phyloP scores from a whole-genome alignment of 495 filamentous ascomycete genomes.

The Darksidea phi region DNA sequence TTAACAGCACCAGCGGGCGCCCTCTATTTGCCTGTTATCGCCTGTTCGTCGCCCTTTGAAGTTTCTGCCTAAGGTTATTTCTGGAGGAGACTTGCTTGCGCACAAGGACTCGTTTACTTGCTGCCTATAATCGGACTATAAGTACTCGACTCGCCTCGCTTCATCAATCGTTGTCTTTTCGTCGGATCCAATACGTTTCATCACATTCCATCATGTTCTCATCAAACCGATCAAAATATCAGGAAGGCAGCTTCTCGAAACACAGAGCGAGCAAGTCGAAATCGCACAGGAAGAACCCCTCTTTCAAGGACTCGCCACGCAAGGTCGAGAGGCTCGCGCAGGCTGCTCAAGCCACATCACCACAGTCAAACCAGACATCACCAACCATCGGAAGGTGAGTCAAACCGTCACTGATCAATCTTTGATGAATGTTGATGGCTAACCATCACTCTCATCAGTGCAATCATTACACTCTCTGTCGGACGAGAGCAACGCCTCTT shows the following conservation, averaged over 20 bases:
- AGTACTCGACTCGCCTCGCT: conserved; percentile 14
- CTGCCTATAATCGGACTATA: conserved; percentile 28
- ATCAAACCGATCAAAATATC: conserved; percentile 37
- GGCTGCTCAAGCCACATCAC: conserved; percentile 27
- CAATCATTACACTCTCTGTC: conserved; percentile 76
- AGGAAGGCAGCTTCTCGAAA: conserved; percentile 44
- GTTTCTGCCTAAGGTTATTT: conserved; percentile 27
- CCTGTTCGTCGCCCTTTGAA: conserved; percentile 12
- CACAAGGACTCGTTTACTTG: conserved; percentile 9
- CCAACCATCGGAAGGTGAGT: conserved; percentile 37
- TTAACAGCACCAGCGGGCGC: conserved; percentile 1
- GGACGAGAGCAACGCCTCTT: conserved; percentile 80
- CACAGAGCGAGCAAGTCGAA: conserved; percentile 42
- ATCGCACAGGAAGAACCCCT: conserved; percentile 42
- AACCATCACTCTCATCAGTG: conserved; percentile 51
- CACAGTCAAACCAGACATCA: conserved; percentile 31
- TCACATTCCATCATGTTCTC: conserved; percentile 40
- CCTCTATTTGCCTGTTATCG: conserved; percentile 9
- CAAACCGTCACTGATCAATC: not conserved
- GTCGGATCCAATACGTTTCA: not conserved
- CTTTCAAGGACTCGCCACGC: conserved; percentile 39
- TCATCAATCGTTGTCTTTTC: conserved; percentile 2
- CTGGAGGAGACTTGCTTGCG: conserved; percentile 15
- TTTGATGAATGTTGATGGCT: not conserved
- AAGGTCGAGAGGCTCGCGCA: conserved; percentile 36